A percentile compares a stretch with the other conserved stretches of the same genome.
phyloP scores from a whole-genome alignment of 2,329 filamentous ascomycete species.

The Chaetomiaceae sp. region DNA sequence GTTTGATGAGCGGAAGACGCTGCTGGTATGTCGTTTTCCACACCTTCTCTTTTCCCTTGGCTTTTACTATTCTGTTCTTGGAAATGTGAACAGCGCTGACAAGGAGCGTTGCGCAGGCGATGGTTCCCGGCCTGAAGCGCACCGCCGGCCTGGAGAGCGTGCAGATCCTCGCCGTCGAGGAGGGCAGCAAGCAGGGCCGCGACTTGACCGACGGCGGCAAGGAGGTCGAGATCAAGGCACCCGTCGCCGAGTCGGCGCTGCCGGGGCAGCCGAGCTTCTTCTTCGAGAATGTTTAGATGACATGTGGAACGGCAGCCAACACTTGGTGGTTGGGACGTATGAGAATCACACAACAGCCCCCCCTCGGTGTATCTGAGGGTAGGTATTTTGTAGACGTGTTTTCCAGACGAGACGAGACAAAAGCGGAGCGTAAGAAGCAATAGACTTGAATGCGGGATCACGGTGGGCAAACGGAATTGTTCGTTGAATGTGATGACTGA shows the following conservation, averaged over 20 bases:
- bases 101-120: slow-evolving; percentile 50
- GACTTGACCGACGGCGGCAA: slow-evolving; percentile 44
- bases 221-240: slow-evolving; percentile 53
- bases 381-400: too few species aligned
- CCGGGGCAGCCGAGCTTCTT: slow-evolving; percentile 77
- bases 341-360: too few species aligned
- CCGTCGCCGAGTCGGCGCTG: slow-evolving; percentile 64
- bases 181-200: slow-evolving; percentile 59
- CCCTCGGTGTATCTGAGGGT: too few species aligned
- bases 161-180: slow-evolving; percentile 65
- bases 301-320: background rate
- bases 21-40: slow-evolving; percentile 34
- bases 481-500: too few species aligned
- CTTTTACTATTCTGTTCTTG: too few species aligned
- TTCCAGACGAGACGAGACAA: background rate
- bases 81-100: too few species aligned
- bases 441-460: slow-evolving; percentile 10
- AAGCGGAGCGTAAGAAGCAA: background rate
- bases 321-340: background rate
- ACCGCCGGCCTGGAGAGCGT: slow-evolving; percentile 63
- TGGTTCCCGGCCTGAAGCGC: slow-evolving; percentile 73
- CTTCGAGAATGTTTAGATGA: slow-evolving; percentile 65
- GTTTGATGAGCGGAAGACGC: slow-evolving; percentile 75
- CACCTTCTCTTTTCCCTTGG: background rate
- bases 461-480: background rate